Base-by-base conservation (phyloP, 768 basidiomycete genomes). In the Panellus pusillus region DNA sequence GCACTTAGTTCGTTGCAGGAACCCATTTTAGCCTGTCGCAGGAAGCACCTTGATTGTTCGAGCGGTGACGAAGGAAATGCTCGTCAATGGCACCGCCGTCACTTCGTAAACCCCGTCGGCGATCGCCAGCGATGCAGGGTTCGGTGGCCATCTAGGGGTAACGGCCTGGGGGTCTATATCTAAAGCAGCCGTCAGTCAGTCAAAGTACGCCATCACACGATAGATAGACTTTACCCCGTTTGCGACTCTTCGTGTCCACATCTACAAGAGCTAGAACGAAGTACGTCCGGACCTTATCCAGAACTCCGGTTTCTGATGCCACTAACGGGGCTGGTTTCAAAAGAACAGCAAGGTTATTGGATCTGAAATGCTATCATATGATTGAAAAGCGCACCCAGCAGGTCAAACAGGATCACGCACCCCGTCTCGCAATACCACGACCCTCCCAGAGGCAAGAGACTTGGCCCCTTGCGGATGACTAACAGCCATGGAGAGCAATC, bases 371-470 rank as follows among this genome's bases (percentile, higher is more conserved):
- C 93, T 96, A 28, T 50, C n/a, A 24, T 28, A n/a, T 20, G 15
- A 24, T 46, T 50, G 36, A 61, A 51, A 39, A 40, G 27, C 6
- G 43, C 20, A 28, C 37, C 18, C 37, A 29, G 3, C 19, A 18
- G 19, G 24, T 20, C 9, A 43, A 54, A 6, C 29, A 13, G 36
- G 38, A 44, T 11, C 12, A 67, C 86, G 63, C 70, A 97, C 96
- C 36, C 80, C 79, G 65, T 98, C 87, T 44, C 86, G 82, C 32
- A 99, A 72, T 32, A 98, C 69, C 2, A 98, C 83, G 17, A 98
- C 83, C 49, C 97, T 79, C 3, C 96, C 96, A 0, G 83, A 65
- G 14, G 74, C 68, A 42, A 98, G 70, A 6, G 81, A 69, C 71
- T 90, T 94, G 14, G 73, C 72, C 4, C 89, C 90, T 56, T 86